Percentiles rank a stretch among this genome's conserved stretches.
phyloP scores from a whole-genome alignment of 2,329 filamentous ascomycete genomes.

The Arthroderma sp. region DNA sequence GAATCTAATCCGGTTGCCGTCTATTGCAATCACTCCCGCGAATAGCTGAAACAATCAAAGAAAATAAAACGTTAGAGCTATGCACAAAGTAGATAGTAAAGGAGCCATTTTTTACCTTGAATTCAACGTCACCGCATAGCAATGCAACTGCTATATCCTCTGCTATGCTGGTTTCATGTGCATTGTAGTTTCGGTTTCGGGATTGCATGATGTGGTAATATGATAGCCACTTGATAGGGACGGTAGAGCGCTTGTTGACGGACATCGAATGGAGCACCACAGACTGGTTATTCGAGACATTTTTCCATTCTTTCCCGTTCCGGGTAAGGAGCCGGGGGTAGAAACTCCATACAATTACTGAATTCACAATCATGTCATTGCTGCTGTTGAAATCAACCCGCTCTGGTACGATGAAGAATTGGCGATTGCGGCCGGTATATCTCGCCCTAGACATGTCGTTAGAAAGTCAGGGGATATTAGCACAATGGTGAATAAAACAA shows the following conservation, averaged over 20 bases:
- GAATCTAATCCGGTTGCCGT: slow-evolving; percentile 77
- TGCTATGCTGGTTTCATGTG: slow-evolving; percentile 71
- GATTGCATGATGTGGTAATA: slow-evolving; percentile 98
- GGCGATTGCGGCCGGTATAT: slow-evolving; percentile 51
- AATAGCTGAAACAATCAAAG: slow-evolving; percentile 5
- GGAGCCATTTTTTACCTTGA: slow-evolving; percentile 45
- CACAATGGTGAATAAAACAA: slow-evolving; percentile 15
- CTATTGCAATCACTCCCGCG: slow-evolving; percentile 69
- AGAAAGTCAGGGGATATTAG: not conserved
- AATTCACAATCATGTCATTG: slow-evolving; percentile 65
- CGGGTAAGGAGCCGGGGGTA: slow-evolving; percentile 83
- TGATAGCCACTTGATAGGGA: slow-evolving; percentile 60
- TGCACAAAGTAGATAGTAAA: not conserved
- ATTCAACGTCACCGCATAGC: slow-evolving; percentile 77
- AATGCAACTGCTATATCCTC: slow-evolving; percentile 74
- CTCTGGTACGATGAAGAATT: slow-evolving; percentile 73
- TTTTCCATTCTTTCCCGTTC: slow-evolving; percentile 77
- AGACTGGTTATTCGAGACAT: slow-evolving; percentile 81
- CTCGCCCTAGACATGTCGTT: slow-evolving; percentile 33
- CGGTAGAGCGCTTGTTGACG: slow-evolving; percentile 58
- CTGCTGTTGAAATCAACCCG: slow-evolving; percentile 62
- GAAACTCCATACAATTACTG: slow-evolving; percentile 85
- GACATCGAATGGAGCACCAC: slow-evolving; percentile 80
- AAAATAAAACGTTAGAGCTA: not conserved
- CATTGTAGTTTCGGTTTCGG: slow-evolving; percentile 65